Base-by-base conservation (phyloP, 2,329 filamentous ascomycete genomes). In the Arthrinium puccinioides region DNA sequence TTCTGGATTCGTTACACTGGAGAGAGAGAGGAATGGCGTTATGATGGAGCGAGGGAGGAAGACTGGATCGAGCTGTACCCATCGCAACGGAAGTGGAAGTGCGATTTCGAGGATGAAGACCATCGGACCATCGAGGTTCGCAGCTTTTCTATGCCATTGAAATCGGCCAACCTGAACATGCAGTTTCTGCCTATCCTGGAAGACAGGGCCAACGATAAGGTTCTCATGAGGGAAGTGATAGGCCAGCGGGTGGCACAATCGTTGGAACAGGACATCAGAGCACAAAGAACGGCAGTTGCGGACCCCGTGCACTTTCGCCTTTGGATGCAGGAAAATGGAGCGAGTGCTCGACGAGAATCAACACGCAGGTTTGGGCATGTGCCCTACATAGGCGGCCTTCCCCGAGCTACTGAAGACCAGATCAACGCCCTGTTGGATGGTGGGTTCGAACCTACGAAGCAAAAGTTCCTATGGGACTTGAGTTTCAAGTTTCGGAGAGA, bases 171-270 rank as follows among this genome's bases (percentile, higher is more conserved):
- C 0, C 60, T 89, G 0, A 85, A 88, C 48, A 60, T 73, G 1
- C 81, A 85, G 20, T 78, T 87, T 34, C 69, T 90, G 2, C 75
- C 79, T 0, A 75, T 90, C 1, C 59, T 90, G 0, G 64, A 78
- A 14, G 74, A 82, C 23, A 67, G 78, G 21, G 74, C 81, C 0
- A 62, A 66, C 0, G 48, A 74, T 9, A 52, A 52, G 10, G 15
- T 13, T 0, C 37, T 32, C 0, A 76, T 81, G 71, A 62, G 65
- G 6, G 32, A 60, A 0, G 54, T 57, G 0, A 62, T 89, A 0
- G 62, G 64, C 0, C 41, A 61, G 0, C 59, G 79, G 6, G 62
- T 85, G 4, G 53, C 50, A 0, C 54, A 66, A 1, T 67, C 70
- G 1, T 58, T 87, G 0, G 50, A 66, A 1, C 52, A 59, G 1